Evolutionary conservation across 148 eudicot genomes (phyloP).

Genomic region (Arbutus unedo): DNA sequence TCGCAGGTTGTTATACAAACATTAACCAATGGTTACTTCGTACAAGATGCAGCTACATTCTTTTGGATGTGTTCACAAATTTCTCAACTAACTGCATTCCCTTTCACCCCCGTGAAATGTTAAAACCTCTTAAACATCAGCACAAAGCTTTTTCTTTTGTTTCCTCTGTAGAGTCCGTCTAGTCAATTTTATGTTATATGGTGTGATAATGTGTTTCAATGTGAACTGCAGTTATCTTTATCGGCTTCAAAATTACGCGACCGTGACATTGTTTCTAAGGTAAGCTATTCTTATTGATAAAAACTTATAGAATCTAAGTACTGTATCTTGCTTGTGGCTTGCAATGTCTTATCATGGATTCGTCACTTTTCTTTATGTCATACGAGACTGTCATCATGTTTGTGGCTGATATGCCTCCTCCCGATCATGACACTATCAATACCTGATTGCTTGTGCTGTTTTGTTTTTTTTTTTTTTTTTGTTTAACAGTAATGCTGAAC

Average conservation of each 20-base stretch:
- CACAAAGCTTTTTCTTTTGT: neutral
- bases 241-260: slow-evolving; percentile 74
- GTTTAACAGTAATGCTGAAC: neutral
- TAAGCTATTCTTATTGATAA: slow-evolving; percentile 16
- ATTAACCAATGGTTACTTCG: too few relatives aligned
- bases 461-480: neutral
- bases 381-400: neutral
- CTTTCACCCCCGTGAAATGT: too few relatives aligned
- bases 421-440: neutral
- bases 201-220: slow-evolving; percentile 12
- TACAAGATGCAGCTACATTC: too few relatives aligned
- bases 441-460: neutral
- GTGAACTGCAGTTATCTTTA: slow-evolving; percentile 61
- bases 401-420: slow-evolving; percentile 5
- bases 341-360: slow-evolving; percentile 3
- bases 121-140: too few relatives aligned
- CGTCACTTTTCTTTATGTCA: neutral
- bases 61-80: too few relatives aligned
- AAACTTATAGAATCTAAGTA: neutral
- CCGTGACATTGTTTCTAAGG: slow-evolving; percentile 76
- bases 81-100: too few relatives aligned
- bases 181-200: neutral
- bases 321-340: neutral
- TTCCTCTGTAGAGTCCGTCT: neutral
- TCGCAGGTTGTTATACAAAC: too few relatives aligned